Evolutionary conservation across 202 grass and related monocot species (phyloP).

Genomic region (Hordeum pubiflorum): DNA sequence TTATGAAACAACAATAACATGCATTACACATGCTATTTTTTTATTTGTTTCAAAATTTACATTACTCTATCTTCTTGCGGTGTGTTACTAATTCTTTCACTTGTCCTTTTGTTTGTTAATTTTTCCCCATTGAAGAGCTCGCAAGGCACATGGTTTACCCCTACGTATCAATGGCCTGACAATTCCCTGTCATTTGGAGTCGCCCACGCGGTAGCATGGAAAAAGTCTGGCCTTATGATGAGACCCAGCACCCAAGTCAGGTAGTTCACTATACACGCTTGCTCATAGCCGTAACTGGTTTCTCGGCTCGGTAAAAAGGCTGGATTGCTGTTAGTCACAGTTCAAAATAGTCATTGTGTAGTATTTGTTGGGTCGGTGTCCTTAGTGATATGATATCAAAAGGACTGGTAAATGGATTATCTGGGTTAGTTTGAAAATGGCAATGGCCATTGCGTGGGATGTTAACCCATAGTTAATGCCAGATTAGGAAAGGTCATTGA

Average conservation of each 20-base stretch:
- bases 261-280: slow-evolving; percentile 34
- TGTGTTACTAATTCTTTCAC: slow-evolving; percentile 10
- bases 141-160: slow-evolving; percentile 51
- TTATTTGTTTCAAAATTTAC: background rate
- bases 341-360: background rate
- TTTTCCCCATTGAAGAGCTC: slow-evolving; percentile 43
- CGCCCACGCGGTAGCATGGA: slow-evolving; percentile 52
- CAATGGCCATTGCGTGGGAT: background rate
- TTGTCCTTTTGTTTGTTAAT: slow-evolving; percentile 7
- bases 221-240: slow-evolving; percentile 56
- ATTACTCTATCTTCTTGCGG: background rate
- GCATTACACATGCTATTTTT: background rate
- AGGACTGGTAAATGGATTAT: background rate
- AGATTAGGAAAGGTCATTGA: background rate
- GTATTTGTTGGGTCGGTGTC: background rate
- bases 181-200: slow-evolving; percentile 74
- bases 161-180: slow-evolving; percentile 64
- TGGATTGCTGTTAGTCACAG: background rate
- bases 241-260: slow-evolving; percentile 72
- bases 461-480: background rate
- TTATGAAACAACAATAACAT: background rate
- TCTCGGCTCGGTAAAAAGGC: background rate
- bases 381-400: background rate
- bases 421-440: background rate
- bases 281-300: background rate